These are phyloP conservation scores for Crassisporium funariophilum DNA, from an alignment of 768 basidiomycete genomes.

Conservation along the genomic window DNA sequence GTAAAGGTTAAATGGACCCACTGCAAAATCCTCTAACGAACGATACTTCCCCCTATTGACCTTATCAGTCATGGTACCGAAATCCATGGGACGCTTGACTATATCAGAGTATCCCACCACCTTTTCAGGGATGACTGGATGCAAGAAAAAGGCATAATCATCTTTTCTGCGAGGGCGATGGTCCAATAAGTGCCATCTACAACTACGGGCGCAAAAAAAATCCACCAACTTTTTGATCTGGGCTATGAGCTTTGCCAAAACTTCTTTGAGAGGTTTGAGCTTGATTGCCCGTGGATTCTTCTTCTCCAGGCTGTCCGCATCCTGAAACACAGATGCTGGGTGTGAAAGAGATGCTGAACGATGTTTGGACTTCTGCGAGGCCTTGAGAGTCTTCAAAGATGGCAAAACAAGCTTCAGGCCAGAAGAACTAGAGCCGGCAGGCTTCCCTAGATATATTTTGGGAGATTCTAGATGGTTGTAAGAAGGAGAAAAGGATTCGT, in stretches of 20 bases:
- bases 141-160: slow-evolving; percentile 82
- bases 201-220: too few relatives aligned
- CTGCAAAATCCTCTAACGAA: slow-evolving; percentile 78
- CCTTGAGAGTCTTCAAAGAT: too few relatives aligned
- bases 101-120: slow-evolving; percentile 67
- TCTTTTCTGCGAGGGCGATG: slow-evolving; percentile 58
- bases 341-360: too few relatives aligned
- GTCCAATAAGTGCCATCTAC: slow-evolving; percentile 8
- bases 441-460: too few relatives aligned
- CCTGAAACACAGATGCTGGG: too few relatives aligned
- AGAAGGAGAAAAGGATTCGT: slow-evolving; percentile 31
- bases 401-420: too few relatives aligned
- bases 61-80: slow-evolving; percentile 84
- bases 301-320: slow-evolving; percentile 21
- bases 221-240: slow-evolving; percentile 73
- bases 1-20: slow-evolving; percentile 34
- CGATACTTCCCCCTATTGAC: slow-evolving; percentile 77
- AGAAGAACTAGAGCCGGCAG: too few relatives aligned
- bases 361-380: too few relatives aligned
- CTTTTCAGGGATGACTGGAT: slow-evolving; percentile 61
- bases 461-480: slow-evolving; percentile 29
- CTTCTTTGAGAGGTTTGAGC: slow-evolving; percentile 79
- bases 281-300: slow-evolving; percentile 61
- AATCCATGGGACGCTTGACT: slow-evolving; percentile 88
- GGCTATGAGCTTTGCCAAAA: slow-evolving; percentile 61